Conservation (phyloP, 169 alveolate genomes). For the Eimeria mitis region DNA sequence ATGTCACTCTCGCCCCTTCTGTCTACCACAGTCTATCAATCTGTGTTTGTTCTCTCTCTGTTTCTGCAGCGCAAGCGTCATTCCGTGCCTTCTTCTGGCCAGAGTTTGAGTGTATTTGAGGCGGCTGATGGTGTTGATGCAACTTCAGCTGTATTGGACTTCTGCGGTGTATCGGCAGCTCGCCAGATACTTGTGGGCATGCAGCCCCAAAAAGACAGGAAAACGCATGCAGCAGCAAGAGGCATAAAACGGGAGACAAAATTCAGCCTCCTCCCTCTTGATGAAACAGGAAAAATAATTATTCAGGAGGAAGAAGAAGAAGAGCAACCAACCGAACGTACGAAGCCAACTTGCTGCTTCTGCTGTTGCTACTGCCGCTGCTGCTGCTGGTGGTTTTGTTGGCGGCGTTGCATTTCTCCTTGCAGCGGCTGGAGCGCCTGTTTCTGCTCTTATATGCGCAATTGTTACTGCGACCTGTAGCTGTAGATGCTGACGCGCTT, state of each 20-base stretch:
- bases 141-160: background rate
- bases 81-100: background rate
- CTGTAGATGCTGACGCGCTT: background rate
- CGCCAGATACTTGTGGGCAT: background rate
- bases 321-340: background rate
- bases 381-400: background rate
- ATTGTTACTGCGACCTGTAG: background rate
- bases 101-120: background rate
- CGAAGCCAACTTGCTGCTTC: background rate
- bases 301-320: slow-evolving; percentile 5
- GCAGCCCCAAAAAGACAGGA: slow-evolving; percentile 11
- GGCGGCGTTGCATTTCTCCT: background rate
- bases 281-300: background rate
- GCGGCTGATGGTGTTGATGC: background rate
- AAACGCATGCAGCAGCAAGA: background rate
- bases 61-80: slow-evolving; percentile 36
- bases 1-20: too few relatives aligned
- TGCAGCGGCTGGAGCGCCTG: background rate
- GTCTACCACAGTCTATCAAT: too few relatives aligned
- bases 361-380: background rate
- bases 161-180: slow-evolving; percentile 32
- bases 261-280: background rate
- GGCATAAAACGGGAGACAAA: background rate
- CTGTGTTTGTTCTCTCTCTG: too few relatives aligned
- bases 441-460: background rate